A percentile compares a stretch with the other conserved stretches of the same genome.
These are phyloP conservation scores for Penicillium nordicum DNA, from an alignment of 2,329 filamentous ascomycete species.

Conservation along the genomic window DNA sequence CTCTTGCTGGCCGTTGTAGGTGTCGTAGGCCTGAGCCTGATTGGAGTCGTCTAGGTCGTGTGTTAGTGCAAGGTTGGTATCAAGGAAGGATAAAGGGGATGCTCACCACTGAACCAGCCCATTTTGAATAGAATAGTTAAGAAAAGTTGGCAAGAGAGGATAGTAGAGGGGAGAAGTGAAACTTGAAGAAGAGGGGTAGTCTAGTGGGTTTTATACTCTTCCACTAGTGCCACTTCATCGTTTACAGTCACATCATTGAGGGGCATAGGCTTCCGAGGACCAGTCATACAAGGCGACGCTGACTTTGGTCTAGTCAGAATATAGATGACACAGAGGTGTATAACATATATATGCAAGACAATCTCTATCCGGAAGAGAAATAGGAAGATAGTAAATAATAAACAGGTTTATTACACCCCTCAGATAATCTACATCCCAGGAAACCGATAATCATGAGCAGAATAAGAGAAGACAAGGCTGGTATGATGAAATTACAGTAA, in stretches of 20 bases:
- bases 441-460: background rate
- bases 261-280: background rate
- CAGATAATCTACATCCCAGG: background rate
- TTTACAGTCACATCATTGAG: background rate
- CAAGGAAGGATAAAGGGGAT: slow-evolving; percentile 39
- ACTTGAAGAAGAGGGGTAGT: background rate
- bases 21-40: slow-evolving; percentile 48
- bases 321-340: background rate
- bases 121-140: slow-evolving; percentile 15
- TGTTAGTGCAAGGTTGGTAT: slow-evolving; percentile 25
- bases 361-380: background rate
- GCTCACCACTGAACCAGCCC: slow-evolving; percentile 24
- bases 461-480: slow-evolving; percentile 6
- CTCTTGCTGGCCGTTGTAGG: slow-evolving; percentile 21
- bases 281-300: background rate
- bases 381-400: background rate
- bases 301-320: background rate
- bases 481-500: slow-evolving; percentile 20
- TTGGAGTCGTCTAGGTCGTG: slow-evolving; percentile 43
- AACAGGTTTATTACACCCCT: background rate
- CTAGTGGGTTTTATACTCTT: background rate
- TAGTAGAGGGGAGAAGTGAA: background rate
- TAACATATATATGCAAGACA: background rate
- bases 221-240: background rate
- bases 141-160: background rate